Percentiles rank a stretch among this genome's conserved stretches.
These are phyloP conservation scores for Coemansia sp. DNA, from an alignment of 192 early-diverging fungal genomes.

Conservation along the genomic window DNA sequence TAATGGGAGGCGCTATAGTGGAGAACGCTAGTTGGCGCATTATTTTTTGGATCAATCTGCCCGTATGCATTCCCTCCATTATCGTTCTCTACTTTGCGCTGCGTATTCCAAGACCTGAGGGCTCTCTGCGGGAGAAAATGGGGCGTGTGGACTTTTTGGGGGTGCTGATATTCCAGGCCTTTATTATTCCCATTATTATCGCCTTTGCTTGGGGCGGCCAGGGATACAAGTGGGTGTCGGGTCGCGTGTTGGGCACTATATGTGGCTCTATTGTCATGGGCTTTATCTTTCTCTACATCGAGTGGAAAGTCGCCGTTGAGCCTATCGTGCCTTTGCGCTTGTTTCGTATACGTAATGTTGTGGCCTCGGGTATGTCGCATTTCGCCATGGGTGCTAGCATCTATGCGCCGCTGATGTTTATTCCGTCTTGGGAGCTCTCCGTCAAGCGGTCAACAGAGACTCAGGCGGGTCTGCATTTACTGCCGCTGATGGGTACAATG, in stretches of 20 bases:
- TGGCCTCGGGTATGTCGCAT: constrained; percentile 27
- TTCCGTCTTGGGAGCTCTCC: constrained; percentile 64
- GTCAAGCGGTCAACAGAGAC: constrained; percentile 60
- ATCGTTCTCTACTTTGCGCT: constrained; percentile 49
- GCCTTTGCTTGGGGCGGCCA: constrained; percentile 79
- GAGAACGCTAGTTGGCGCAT: constrained; percentile 55
- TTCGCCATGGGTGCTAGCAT: constrained; percentile 46
- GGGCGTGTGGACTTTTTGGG: constrained; percentile 69
- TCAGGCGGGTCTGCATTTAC: constrained; percentile 65
- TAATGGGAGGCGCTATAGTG: constrained; percentile 61
- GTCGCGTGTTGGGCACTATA: constrained; percentile 62
- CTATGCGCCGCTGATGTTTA: constrained; percentile 63
- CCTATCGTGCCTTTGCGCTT: constrained; percentile 59
- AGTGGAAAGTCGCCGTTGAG: constrained; percentile 64
- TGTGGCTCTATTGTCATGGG: constrained; percentile 30
- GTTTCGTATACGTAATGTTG: constrained; percentile 54
- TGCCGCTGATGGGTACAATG: constrained; percentile 72
- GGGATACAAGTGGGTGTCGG: constrained; percentile 67
- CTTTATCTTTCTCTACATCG: constrained; percentile 52
- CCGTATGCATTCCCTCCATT: constrained; percentile 49
- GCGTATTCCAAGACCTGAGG: constrained; percentile 33
- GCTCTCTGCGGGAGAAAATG: constrained; percentile 53
- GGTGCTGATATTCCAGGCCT: constrained; percentile 53
- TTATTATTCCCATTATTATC: constrained; percentile 64
- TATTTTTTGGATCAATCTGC: constrained; percentile 64